phyloP scores from a whole-genome alignment of 441 rosid species.

The Corymbia calophylla region DNA sequence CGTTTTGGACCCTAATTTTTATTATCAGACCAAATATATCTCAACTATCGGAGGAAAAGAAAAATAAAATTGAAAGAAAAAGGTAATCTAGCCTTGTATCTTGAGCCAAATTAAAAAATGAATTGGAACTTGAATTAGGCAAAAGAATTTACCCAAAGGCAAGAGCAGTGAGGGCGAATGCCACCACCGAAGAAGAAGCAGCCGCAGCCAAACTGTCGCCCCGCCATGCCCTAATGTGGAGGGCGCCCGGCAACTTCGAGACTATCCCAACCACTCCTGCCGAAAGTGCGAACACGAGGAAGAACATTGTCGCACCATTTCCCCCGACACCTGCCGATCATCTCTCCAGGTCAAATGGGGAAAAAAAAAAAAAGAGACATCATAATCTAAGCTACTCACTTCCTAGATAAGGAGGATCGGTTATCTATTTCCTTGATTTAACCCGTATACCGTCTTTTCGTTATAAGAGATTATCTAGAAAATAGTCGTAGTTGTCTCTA shows the following conservation, averaged over 20 bases:
- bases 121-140: not conserved
- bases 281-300: conserved; percentile 46
- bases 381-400: not conserved
- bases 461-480: not conserved
- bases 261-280: conserved; percentile 59
- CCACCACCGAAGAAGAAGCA: conserved; percentile 45
- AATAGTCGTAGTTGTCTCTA: not conserved
- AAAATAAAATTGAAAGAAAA: not conserved
- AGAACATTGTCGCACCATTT: conserved; percentile 73
- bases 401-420: not conserved
- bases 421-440: not conserved
- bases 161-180: conserved; percentile 69
- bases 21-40: not conserved
- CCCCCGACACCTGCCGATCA: conserved; percentile 59
- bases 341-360: not conserved
- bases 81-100: not conserved
- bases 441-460: not conserved
- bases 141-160: conserved; percentile 50
- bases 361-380: not conserved
- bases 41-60: not conserved
- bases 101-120: not conserved
- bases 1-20: not conserved
- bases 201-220: conserved; percentile 73
- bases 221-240: conserved; percentile 70
- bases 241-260: conserved; percentile 60